Evolutionary conservation across 1,284 basidiomycete genomes (phyloP).

Genomic region (Meira nashicola): DNA sequence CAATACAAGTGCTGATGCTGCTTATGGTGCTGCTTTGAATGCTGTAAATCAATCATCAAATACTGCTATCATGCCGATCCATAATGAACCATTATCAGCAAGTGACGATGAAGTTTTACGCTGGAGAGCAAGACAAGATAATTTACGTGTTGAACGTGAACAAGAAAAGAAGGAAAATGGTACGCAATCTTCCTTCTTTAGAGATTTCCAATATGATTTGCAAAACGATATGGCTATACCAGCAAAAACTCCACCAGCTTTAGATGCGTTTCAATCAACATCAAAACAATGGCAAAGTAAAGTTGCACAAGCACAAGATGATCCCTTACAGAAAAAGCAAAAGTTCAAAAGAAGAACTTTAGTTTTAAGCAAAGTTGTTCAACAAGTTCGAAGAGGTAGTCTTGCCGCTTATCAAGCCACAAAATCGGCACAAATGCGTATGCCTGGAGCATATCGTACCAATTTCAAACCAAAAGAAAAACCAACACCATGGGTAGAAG

Average conservation of each 20-base stretch:
- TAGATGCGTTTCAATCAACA: not conserved
- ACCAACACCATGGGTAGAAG: not conserved
- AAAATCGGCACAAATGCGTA: too few species aligned
- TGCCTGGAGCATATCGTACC: too few species aligned
- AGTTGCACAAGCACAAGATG: not conserved
- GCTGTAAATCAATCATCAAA: too few species aligned
- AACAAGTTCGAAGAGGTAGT: constrained; percentile 3
- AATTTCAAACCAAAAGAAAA: too few species aligned
- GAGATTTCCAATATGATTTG: not conserved
- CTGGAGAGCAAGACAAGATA: constrained; percentile 11
- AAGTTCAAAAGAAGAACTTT: not conserved
- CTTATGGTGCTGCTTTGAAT: not conserved
- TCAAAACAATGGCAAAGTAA: not conserved
- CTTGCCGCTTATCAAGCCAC: too few species aligned
- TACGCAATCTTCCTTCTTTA: not conserved
- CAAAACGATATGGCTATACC: not conserved
- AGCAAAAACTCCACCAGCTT: not conserved
- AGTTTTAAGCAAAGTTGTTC: not conserved
- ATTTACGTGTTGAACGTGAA: constrained; percentile 8
- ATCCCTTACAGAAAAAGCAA: not conserved
- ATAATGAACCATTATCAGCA: not conserved
- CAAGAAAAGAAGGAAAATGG: constrained; percentile 3
- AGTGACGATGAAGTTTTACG: constrained; percentile 11
- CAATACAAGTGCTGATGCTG: not conserved
- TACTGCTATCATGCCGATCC: too few species aligned